Conservation (phyloP, 805 yeast genomes). For the Debaryomyces hansenii region DNA sequence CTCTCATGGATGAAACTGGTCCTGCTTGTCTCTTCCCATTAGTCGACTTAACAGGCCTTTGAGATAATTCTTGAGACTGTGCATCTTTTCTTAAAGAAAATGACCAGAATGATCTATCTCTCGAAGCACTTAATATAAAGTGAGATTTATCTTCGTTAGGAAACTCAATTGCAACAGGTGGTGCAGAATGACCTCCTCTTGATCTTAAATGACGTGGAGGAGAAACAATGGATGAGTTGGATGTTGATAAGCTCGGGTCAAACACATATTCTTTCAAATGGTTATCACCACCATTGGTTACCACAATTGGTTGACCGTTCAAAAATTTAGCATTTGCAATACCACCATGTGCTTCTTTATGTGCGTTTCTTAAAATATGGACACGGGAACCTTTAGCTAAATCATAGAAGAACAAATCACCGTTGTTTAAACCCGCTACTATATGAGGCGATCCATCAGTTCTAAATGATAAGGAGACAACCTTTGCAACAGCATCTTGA, state of each 20-base stretch:
- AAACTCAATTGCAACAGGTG: slow-evolving; percentile 75
- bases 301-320: slow-evolving; percentile 87
- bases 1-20: slow-evolving; percentile 50
- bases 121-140: slow-evolving; percentile 80
- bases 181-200: slow-evolving; percentile 96
- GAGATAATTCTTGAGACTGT: slow-evolving; percentile 92
- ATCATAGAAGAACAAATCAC: slow-evolving; percentile 86
- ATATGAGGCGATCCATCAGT: slow-evolving; percentile 87
- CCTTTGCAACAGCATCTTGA: slow-evolving; percentile 36
- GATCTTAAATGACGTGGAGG: slow-evolving; percentile 92
- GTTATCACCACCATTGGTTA: slow-evolving; percentile 91
- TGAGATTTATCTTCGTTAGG: slow-evolving; percentile 78
- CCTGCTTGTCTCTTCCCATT: slow-evolving; percentile 52
- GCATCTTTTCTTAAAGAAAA: slow-evolving; percentile 94
- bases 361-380: slow-evolving; percentile 73
- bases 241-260: slow-evolving; percentile 80
- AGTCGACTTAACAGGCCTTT: slow-evolving; percentile 49
- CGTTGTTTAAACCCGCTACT: slow-evolving; percentile 74
- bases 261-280: slow-evolving; percentile 86
- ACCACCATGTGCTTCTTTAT: slow-evolving; percentile 74
- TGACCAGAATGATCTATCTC: slow-evolving; percentile 84
- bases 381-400: slow-evolving; percentile 69
- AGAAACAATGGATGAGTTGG: slow-evolving; percentile 63
- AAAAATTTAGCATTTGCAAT: slow-evolving; percentile 71
- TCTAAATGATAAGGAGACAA: slow-evolving; percentile 76